Evolutionary conservation across 495 filamentous ascomycete genomes (phyloP), one percentile per base, ranked within the genome.

Genomic region (Recurvomyces mirabilis): DNA sequence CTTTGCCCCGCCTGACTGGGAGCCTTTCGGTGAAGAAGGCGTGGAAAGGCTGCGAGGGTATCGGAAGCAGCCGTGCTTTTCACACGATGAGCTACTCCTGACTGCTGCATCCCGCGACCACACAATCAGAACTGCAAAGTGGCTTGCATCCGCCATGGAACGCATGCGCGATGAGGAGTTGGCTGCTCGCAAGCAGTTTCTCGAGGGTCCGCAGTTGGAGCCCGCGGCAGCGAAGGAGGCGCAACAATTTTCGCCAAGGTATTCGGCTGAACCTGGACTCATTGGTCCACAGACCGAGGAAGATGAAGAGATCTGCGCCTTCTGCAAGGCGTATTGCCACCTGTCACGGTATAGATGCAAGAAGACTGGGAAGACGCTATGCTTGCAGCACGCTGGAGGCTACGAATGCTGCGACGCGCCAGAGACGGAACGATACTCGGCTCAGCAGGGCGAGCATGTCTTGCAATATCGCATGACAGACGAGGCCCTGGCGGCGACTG

Each of bases 1-100:
- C 59, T 96, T 99, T 62, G 93, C 91, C 2, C 91, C 91, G 10
- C 68, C 66, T n/a, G 91, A 96, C 58, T 99, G 91, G 91, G 91
- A 96, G 58, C 88, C 86, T 0, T 91, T 77, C 65, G 91, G 91
- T 4, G 82, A 89, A 47, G 69, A 75, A 30, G 88, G 89, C 15
- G 87, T 95, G 4, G 77, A 87, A 53, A 74, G 89, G 40, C 71
- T 96, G 21, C 84, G 91, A 54, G 75, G 75, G 17, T 98, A 94
- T 63, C 78, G 91, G 46, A 75, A 87, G 29, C 86, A 93, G 51
- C 87, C 91, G 0, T 94, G 89, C 60, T 98, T 98, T 60, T 95
- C 91, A 2, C 91, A 98, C 46, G 91, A 98, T 60, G 91, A 96
- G 60, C 64, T 98, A n/a, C 68, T 98, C 5, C 78, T 93, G 59